Evolutionary conservation across 2,329 filamentous ascomycete genomes (phyloP).

Genomic region (Colletotrichum falcatum): DNA sequence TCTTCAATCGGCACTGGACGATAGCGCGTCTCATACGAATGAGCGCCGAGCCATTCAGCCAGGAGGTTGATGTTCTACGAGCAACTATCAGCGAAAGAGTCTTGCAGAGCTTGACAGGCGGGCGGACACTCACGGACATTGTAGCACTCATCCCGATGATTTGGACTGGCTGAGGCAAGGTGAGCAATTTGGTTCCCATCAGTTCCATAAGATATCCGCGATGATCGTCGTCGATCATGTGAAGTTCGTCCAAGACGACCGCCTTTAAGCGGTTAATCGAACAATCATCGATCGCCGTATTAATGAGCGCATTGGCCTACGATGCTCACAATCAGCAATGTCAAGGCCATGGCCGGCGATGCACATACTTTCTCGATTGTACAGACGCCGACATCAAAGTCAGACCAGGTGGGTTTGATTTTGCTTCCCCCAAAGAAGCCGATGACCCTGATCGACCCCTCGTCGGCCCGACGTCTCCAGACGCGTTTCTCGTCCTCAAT

Average conservation of each 20-base stretch:
- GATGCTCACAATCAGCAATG: constrained; percentile 12
- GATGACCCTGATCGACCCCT: constrained; percentile 72
- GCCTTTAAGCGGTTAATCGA: constrained; percentile 72
- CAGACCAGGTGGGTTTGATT: constrained; percentile 73
- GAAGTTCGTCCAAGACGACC: constrained; percentile 82
- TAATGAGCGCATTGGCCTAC: constrained; percentile 80
- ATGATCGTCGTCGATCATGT: constrained; percentile 83
- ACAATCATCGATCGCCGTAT: constrained; percentile 78
- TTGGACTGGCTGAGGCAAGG: constrained; percentile 74
- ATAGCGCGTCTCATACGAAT: constrained; percentile 79
- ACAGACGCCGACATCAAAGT: constrained; percentile 83
- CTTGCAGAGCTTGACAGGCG: neutral
- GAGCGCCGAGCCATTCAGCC: constrained; percentile 76
- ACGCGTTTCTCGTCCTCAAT: constrained; percentile 54
- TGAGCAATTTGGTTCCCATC: constrained; percentile 79
- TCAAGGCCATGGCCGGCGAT: neutral
- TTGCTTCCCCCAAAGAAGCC: constrained; percentile 83
- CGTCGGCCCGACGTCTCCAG: constrained; percentile 67
- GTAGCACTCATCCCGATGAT: constrained; percentile 86
- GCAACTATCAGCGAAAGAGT: neutral
- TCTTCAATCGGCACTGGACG: constrained; percentile 82
- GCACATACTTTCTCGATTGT: constrained; percentile 76
- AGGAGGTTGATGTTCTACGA: constrained; percentile 75
- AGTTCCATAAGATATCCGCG: constrained; percentile 82
- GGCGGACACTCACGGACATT: constrained; percentile 66